These are phyloP conservation scores for Neurospora sublineolata DNA, from an alignment of 495 filamentous ascomycete species.

Conservation along the genomic window DNA sequence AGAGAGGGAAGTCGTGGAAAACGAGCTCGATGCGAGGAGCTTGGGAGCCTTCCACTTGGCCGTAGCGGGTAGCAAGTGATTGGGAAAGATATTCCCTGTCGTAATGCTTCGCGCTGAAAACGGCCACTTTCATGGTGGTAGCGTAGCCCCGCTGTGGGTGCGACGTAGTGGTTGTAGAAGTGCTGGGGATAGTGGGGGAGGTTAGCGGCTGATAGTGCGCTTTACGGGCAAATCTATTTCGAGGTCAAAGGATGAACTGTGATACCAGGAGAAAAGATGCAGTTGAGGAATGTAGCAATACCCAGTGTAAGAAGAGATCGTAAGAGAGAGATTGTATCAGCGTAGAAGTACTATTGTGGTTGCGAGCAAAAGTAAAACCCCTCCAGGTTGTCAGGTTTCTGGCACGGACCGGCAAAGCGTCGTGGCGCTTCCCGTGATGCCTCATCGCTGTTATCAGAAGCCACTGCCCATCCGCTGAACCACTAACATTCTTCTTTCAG, in stretches of 20 bases:
- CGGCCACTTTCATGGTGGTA: conserved; percentile 41
- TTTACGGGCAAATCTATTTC: background rate
- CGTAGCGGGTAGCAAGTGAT: conserved; percentile 10
- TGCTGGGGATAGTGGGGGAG: background rate
- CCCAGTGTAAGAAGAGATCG: background rate
- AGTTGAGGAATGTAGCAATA: background rate
- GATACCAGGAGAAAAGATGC: background rate
- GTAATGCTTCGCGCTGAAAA: conserved; percentile 54
- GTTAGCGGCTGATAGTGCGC: background rate
- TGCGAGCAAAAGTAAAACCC: no score
- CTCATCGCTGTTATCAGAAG: background rate
- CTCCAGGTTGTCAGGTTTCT: background rate
- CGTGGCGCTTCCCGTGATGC: background rate
- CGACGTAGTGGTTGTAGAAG: background rate
- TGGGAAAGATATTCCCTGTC: conserved; percentile 40
- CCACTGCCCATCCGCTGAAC: background rate
- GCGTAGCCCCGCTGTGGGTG: background rate
- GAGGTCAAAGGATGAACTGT: background rate
- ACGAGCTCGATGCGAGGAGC: conserved; percentile 23
- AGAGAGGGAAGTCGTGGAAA: conserved; percentile 47
- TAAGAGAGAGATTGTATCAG: background rate
- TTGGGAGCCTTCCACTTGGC: background rate
- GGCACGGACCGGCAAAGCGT: background rate
- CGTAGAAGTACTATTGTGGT: background rate
- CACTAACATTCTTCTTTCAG: background rate